A percentile compares a stretch with the other conserved stretches of the same genome.
Conservation (phyloP, 1,284 basidiomycete species). For the Rhodotorula sp. region DNA sequence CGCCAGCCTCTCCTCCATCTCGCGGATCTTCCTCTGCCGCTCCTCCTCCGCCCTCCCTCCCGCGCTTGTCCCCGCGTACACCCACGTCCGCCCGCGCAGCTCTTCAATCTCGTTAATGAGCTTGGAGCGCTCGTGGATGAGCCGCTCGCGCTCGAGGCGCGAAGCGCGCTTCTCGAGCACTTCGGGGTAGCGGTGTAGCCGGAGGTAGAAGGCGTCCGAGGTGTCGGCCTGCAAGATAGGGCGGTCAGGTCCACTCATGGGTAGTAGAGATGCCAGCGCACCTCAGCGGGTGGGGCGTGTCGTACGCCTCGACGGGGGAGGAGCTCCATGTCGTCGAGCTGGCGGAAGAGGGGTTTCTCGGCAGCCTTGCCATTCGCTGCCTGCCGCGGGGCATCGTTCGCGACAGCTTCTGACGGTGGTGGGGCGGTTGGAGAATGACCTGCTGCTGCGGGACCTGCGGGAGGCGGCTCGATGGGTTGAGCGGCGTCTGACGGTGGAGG, state of each 20-base stretch:
- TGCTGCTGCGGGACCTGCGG: not conserved
- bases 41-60: constrained; percentile 34
- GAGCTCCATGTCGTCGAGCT: constrained; percentile 23
- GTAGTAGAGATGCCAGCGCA: not conserved
- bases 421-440: not conserved
- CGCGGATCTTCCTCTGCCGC: constrained; percentile 22
- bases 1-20: constrained; percentile 26
- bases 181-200: constrained; percentile 46
- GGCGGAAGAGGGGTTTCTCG: constrained; percentile 12
- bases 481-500: constrained; percentile 1
- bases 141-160: constrained; percentile 46
- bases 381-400: not conserved
- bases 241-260: not conserved
- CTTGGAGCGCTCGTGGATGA: constrained; percentile 46
- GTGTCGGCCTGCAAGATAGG: constrained; percentile 33
- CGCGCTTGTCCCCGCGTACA: constrained; percentile 26
- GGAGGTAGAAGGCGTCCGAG: constrained; percentile 45
- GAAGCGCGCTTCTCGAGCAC: constrained; percentile 46
- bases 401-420: not conserved
- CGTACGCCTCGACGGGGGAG: constrained; percentile 10
- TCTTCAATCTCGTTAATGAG: constrained; percentile 43
- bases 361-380: no score
- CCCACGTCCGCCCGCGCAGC: constrained; percentile 31
- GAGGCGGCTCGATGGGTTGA: not conserved
- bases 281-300: not conserved